Percentiles rank a stretch among this genome's conserved stretches.
phyloP scores from a whole-genome alignment of 495 filamentous ascomycete species.

The Astrothelium subdiscretum region DNA sequence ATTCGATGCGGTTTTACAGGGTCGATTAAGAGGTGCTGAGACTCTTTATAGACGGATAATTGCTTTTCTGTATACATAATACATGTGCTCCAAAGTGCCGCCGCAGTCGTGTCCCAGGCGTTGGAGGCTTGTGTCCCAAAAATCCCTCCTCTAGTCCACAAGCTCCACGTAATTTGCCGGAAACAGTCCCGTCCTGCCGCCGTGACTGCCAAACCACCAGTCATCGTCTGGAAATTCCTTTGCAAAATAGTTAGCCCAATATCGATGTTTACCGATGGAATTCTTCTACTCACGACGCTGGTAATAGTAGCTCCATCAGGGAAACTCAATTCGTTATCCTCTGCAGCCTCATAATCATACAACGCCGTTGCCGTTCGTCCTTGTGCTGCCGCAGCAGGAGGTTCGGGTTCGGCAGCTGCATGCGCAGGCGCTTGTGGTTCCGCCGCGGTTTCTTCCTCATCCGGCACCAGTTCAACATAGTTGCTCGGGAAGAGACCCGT shows the following conservation, averaged over 20 bases:
- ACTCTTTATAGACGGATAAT: not conserved
- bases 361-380: constrained; percentile 66
- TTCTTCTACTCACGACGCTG: constrained; percentile 41
- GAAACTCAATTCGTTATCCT: constrained; percentile 95
- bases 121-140: not conserved
- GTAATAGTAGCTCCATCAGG: constrained; percentile 73
- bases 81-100: not conserved
- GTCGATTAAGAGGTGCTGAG: not conserved
- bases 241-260: constrained; percentile 18
- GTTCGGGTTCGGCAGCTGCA: constrained; percentile 19
- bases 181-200: constrained; percentile 75
- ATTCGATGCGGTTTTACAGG: not conserved
- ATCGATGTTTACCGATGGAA: constrained; percentile 1
- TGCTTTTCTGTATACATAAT: constrained; percentile 1
- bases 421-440: constrained; percentile 15
- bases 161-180: constrained; percentile 40
- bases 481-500: constrained; percentile 89
- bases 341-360: constrained; percentile 95
- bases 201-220: constrained; percentile 90
- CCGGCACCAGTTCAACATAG: constrained; percentile 78
- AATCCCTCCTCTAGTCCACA: constrained; percentile 21
- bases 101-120: not conserved
- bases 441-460: constrained; percentile 26
- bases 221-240: constrained; percentile 96
- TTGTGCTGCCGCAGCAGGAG: constrained; percentile 21